Percentiles rank a stretch among this genome's conserved stretches.
Evolutionary conservation across 2,329 filamentous ascomycete species (phyloP).

Genomic region (Pezicula neosporulosa): DNA sequence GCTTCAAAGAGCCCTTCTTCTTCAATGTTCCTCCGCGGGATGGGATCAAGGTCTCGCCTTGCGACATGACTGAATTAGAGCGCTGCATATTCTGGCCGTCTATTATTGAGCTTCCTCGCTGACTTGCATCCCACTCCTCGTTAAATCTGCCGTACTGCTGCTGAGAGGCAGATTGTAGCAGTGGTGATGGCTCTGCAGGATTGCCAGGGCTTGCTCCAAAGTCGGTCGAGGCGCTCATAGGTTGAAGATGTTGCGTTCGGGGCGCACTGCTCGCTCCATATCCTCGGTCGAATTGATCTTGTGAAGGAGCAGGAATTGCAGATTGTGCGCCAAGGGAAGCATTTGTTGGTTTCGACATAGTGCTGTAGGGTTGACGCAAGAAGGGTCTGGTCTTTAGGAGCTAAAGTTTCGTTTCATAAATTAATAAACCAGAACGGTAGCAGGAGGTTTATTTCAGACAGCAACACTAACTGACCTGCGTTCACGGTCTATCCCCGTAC

Average conservation of each 20-base stretch:
- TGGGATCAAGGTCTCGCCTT: slow-evolving; percentile 32
- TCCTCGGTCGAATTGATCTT: slow-evolving; percentile 22
- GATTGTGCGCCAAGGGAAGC: slow-evolving; percentile 16
- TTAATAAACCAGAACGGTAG: background rate
- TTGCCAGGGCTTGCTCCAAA: slow-evolving; percentile 20
- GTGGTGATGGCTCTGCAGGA: slow-evolving; percentile 15
- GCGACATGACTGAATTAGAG: slow-evolving; percentile 49
- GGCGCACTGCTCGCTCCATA: slow-evolving; percentile 21
- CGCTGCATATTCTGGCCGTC: slow-evolving; percentile 52
- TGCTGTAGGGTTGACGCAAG: background rate
- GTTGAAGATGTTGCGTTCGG: slow-evolving; percentile 11
- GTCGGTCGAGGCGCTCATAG: slow-evolving; percentile 14
- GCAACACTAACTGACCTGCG: too few species aligned
- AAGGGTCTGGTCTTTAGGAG: background rate
- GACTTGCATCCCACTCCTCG: slow-evolving; percentile 69
- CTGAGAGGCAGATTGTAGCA: slow-evolving; percentile 19
- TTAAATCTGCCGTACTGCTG: slow-evolving; percentile 50
- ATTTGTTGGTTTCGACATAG: slow-evolving; percentile 10
- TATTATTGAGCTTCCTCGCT: slow-evolving; percentile 62
- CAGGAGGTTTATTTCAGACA: too few species aligned
- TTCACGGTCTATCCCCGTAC: too few species aligned
- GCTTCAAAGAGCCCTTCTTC: slow-evolving; percentile 79
- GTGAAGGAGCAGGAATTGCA: slow-evolving; percentile 22
- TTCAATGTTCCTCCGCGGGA: slow-evolving; percentile 71
- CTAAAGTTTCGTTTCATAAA: background rate